A percentile compares a stretch with the other conserved stretches of the same genome.
Conservation (phyloP, 2,329 filamentous ascomycete species). For the Fonsecaea nubica region DNA sequence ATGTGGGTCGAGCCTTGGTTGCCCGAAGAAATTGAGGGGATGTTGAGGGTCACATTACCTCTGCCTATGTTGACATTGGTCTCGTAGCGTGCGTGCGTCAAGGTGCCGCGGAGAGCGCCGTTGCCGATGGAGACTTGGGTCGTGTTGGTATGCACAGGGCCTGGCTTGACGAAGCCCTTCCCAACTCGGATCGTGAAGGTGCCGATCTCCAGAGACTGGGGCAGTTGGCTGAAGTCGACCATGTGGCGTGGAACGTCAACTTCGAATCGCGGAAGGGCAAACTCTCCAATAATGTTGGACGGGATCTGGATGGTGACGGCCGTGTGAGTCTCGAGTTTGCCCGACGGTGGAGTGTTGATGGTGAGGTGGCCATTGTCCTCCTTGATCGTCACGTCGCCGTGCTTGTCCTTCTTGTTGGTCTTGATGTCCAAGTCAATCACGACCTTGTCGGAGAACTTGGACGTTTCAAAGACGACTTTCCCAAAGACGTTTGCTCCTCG, state of each 20-base stretch:
- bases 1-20: slow-evolving; percentile 24
- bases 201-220: slow-evolving; percentile 33
- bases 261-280: slow-evolving; percentile 26
- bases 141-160: slow-evolving; percentile 31
- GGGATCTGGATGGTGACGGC: slow-evolving; percentile 32
- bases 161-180: slow-evolving; percentile 32
- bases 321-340: slow-evolving; percentile 23
- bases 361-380: slow-evolving; percentile 30
- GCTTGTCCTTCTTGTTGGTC: slow-evolving; percentile 31
- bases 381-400: slow-evolving; percentile 25
- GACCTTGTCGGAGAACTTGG: slow-evolving; percentile 30
- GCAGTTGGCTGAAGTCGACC: slow-evolving; percentile 33
- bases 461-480: slow-evolving; percentile 34
- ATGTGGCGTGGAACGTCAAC: slow-evolving; percentile 31
- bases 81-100: slow-evolving; percentile 25
- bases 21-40: slow-evolving; percentile 27
- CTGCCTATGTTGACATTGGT: slow-evolving; percentile 29
- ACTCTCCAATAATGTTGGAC: slow-evolving; percentile 32
- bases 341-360: slow-evolving; percentile 23
- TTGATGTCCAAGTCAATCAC: slow-evolving; percentile 34
- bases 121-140: slow-evolving; percentile 22
- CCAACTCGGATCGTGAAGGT: slow-evolving; percentile 23
- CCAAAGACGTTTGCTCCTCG: slow-evolving; percentile 26
- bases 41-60: slow-evolving; percentile 29
- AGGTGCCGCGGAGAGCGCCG: slow-evolving; percentile 26